phyloP scores from a whole-genome alignment of 2,329 filamentous ascomycete species.

The Coleophoma crateriformis region DNA sequence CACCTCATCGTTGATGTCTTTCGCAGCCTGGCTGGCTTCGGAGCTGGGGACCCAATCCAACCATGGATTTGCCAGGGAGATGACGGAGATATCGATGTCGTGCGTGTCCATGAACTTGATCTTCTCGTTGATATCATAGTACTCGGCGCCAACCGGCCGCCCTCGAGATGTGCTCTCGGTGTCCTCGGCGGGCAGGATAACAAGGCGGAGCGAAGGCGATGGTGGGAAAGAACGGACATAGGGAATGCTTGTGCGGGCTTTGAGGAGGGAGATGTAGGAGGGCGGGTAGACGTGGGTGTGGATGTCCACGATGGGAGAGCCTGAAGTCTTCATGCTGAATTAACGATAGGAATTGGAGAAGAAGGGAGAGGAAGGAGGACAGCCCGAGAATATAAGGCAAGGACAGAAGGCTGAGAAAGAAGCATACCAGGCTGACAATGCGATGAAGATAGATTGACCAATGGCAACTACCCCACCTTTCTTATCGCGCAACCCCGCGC shows the following conservation, averaged over 20 bases:
- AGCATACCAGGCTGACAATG: not conserved
- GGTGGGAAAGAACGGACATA: conserved; percentile 63
- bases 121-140: conserved; percentile 75
- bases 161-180: conserved; percentile 57
- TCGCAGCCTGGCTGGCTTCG: conserved; percentile 59
- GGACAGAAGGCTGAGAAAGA: not conserved
- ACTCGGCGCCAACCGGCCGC: conserved; percentile 77
- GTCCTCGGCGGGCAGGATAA: conserved; percentile 57
- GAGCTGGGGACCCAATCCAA: conserved; percentile 69
- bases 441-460: not conserved
- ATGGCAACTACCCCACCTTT: too few relatives aligned
- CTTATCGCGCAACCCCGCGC: too few relatives aligned
- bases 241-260: conserved; percentile 57
- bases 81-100: conserved; percentile 73
- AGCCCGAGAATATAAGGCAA: not conserved
- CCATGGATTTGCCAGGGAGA: conserved; percentile 92
- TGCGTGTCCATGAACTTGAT: conserved; percentile 85
- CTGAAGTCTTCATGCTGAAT: conserved; percentile 23
- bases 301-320: conserved; percentile 52
- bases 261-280: conserved; percentile 55
- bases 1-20: conserved; percentile 72
- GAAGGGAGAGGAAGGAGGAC: not conserved
- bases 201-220: conserved; percentile 53
- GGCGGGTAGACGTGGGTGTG: conserved; percentile 68
- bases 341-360: not conserved